A percentile compares a stretch with the other conserved stretches of the same genome.
Conservation (phyloP, 495 filamentous ascomycete species). For the Penicillium daleae region DNA sequence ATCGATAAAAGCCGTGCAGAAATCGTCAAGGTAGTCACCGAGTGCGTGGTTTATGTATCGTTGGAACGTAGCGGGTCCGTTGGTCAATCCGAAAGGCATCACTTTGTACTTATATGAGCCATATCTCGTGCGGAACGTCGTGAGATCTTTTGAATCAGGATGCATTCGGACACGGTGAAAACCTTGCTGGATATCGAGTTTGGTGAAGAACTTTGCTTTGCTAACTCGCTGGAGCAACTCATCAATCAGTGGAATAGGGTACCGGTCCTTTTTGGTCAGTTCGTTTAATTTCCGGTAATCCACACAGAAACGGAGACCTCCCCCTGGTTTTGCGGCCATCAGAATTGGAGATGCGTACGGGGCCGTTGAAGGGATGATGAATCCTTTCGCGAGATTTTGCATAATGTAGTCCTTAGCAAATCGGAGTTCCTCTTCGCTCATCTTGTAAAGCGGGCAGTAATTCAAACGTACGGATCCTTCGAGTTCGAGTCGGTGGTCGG, state of each 20-base stretch:
- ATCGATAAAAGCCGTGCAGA: conserved; percentile 6
- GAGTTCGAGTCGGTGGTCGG: conserved; percentile 1
- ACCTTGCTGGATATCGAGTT: conserved; percentile 47
- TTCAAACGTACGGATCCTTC: background rate
- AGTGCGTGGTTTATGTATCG: conserved; percentile 11
- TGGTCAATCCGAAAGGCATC: conserved; percentile 9
- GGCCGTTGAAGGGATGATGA: conserved; percentile 42
- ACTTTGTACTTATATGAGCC: conserved; percentile 10
- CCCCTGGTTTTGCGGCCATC: conserved; percentile 38
- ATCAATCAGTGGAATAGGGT: conserved; percentile 49
- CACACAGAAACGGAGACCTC: conserved; percentile 44
- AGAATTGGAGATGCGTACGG: conserved; percentile 35
- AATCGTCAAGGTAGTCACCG: conserved; percentile 6
- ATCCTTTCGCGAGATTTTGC: conserved; percentile 25
- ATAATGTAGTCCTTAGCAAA: conserved; percentile 1
- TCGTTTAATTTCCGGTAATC: conserved; percentile 50
- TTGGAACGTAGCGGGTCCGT: conserved; percentile 7
- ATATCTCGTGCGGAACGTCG: background rate
- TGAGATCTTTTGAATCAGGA: background rate
- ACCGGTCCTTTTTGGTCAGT: conserved; percentile 46
- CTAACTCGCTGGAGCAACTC: conserved; percentile 40
- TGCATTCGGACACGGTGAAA: conserved; percentile 42
- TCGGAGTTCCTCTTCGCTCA: background rate
- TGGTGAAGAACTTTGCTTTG: conserved; percentile 43
- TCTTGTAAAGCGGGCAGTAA: conserved; percentile 15